phyloP scores from a whole-genome alignment of 441 rosid species.

The Mallotus repandus region DNA sequence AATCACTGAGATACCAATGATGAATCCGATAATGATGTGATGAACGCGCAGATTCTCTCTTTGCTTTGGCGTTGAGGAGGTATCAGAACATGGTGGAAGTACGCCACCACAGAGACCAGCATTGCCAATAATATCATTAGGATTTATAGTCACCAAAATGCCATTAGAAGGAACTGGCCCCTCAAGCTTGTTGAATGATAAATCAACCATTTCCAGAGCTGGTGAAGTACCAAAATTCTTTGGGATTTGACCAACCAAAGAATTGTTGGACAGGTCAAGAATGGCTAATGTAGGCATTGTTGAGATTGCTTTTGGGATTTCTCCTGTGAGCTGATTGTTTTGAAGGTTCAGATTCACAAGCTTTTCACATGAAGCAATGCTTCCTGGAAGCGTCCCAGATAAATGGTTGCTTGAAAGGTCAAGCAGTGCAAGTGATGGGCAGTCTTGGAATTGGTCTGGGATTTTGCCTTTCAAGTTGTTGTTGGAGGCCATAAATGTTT shows the following conservation, averaged over 20 bases:
- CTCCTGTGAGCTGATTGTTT: conserved; percentile 62
- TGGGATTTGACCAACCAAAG: conserved; percentile 60
- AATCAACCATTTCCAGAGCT: conserved; percentile 63
- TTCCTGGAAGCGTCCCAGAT: conserved; percentile 60
- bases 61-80: conserved; percentile 25
- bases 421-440: conserved; percentile 71
- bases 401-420: conserved; percentile 84
- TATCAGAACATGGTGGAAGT: conserved; percentile 58
- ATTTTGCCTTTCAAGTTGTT: conserved; percentile 69
- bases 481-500: conserved; percentile 66
- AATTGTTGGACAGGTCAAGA: conserved; percentile 79
- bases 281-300: conserved; percentile 78
- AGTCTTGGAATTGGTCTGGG: conserved; percentile 85
- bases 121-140: conserved; percentile 65
- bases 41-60: conserved; percentile 38
- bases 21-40: conserved; percentile 52
- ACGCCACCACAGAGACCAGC: conserved; percentile 68
- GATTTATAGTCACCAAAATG: conserved; percentile 60
- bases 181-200: conserved; percentile 69
- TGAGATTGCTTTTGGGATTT: conserved; percentile 59
- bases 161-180: conserved; percentile 78
- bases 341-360: conserved; percentile 66
- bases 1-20: conserved; percentile 50
- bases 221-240: conserved; percentile 67
- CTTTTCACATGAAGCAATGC: conserved; percentile 82